Evolutionary conservation across 768 basidiomycete genomes (phyloP), one percentile per base, ranked within the genome.

Genomic region (Flagelloscypha sp.): DNA sequence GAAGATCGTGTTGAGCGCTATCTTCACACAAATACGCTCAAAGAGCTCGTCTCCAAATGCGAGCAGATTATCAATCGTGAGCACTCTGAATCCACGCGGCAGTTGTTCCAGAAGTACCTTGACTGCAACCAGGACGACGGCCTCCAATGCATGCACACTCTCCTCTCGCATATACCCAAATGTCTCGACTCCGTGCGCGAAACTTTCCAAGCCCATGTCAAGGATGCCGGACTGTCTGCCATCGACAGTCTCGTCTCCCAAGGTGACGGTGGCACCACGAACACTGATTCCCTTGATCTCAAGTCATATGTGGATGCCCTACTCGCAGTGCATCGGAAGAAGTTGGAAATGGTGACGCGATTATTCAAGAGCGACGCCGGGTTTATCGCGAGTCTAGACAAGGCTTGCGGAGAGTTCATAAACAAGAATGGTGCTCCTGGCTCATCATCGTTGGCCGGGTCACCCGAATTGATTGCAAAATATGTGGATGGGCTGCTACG

Each of bases 101-200:
- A 94, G 41, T 88, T 79, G 57, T 98, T 98, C 68, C 90, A 94
- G 56, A 66, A 65, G 16, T 58, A 92, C 31, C 76, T 93, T 45
- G 93, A 97, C 55, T 90, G 72, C 55, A 93, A 97, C 59, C 87
- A 92, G 58, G 84, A 90, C 39, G 86, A 92, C 57, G 94, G 97
- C 50, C 67, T 99, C 27, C 88, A 89, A 47, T 74, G 93, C 27
- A 95, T 97, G 89, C 97, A 95, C 60, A 70, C 81, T 6, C 66
- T 97, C n/a, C 68, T 98, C 16, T 80, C 84, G 8, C 84, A 93
- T 23, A 93, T 97, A 41, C 76, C 79, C 12, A 81, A 89, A 48
- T 93, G 93, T 6, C 65, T 97, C 38, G 89, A 95, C 48, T 90
- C 90, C 0, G 59, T 97, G 36, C 74, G 89, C 49, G 85, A 84